phyloP scores from a whole-genome alignment of 2,329 filamentous ascomycete species.

The Cercospora sp. region DNA sequence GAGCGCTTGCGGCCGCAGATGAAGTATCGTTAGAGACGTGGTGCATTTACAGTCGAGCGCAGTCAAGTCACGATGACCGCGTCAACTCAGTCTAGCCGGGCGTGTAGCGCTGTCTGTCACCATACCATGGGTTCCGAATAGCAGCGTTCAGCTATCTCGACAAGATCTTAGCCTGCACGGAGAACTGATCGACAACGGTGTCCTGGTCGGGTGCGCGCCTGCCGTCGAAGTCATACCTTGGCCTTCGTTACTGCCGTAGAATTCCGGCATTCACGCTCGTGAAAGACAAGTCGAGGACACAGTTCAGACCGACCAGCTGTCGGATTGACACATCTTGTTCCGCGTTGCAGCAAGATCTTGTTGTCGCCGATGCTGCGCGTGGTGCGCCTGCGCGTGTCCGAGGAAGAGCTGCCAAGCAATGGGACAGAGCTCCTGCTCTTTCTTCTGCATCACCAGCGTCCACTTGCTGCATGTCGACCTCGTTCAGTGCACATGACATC shows the following conservation, averaged over 20 bases:
- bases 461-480: neutral
- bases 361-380: neutral
- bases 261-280: neutral
- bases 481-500: neutral
- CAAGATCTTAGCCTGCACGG: neutral
- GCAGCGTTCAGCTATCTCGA: neutral
- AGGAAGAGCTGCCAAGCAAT: neutral
- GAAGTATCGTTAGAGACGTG: neutral
- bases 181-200: neutral
- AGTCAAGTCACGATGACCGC: neutral
- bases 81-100: neutral
- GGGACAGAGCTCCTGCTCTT: neutral
- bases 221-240: neutral
- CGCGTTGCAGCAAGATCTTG: neutral
- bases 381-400: neutral
- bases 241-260: neutral
- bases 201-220: neutral
- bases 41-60: neutral
- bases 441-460: neutral
- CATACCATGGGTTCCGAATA: neutral
- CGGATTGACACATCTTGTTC: neutral
- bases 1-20: neutral
- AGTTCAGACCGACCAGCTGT: neutral
- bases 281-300: neutral
- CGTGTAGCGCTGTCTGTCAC: neutral